These are phyloP conservation scores for Sphaerulina vaccinii DNA, from an alignment of 2,329 filamentous ascomycete genomes.

Conservation along the genomic window DNA sequence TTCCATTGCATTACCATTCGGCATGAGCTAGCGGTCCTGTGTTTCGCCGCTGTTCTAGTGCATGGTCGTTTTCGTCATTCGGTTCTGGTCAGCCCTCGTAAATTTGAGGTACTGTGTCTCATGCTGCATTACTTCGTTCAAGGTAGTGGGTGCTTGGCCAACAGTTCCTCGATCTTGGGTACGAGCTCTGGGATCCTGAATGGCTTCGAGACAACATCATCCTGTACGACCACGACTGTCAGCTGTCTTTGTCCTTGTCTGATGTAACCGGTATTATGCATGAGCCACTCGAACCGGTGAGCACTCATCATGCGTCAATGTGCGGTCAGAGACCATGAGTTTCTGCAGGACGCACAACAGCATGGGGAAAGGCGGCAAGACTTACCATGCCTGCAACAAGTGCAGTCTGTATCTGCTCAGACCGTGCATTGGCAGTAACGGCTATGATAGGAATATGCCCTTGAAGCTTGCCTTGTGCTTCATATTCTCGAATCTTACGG, in stretches of 20 bases:
- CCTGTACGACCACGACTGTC: constrained; percentile 34
- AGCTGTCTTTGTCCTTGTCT: constrained; percentile 17
- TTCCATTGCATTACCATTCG: background rate
- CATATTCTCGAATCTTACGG: constrained; percentile 65
- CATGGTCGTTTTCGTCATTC: too few relatives aligned
- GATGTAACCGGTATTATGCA: too few relatives aligned
- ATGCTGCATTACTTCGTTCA: background rate
- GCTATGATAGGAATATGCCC: constrained; percentile 74
- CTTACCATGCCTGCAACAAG: constrained; percentile 67
- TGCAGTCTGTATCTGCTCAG: constrained; percentile 70
- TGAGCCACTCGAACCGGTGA: too few relatives aligned
- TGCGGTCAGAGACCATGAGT: too few relatives aligned
- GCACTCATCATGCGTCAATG: too few relatives aligned
- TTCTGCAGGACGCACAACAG: background rate
- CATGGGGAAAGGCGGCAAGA: constrained; percentile 9
- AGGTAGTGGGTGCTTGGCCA: constrained; percentile 35
- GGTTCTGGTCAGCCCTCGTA: too few relatives aligned
- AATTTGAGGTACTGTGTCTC: too few relatives aligned
- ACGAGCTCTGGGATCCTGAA: constrained; percentile 52
- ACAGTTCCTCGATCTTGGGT: constrained; percentile 52
- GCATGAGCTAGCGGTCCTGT: too few relatives aligned
- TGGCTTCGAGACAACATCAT: constrained; percentile 53
- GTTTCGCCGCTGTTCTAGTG: too few relatives aligned
- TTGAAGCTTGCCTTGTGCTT: constrained; percentile 60
- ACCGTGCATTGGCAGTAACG: constrained; percentile 78